phyloP scores from a whole-genome alignment of 1,139 yeast species.

The Sugiyamaella sp. region DNA sequence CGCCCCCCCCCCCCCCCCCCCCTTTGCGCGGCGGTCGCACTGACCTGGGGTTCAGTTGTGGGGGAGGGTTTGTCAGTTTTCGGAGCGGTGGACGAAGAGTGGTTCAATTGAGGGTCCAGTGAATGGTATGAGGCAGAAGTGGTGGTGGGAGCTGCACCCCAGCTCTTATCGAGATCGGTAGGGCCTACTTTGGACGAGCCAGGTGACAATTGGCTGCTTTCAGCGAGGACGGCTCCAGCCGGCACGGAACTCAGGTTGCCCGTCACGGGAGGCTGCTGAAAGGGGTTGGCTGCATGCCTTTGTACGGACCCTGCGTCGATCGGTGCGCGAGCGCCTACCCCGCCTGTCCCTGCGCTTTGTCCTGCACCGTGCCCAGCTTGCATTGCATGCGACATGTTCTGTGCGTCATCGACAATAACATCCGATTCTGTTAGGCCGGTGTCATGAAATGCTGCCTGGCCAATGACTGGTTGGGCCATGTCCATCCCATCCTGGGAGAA shows the following conservation, averaged over 20 bases:
- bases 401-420: neutral
- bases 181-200: constrained; percentile 17
- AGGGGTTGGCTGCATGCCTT: neutral
- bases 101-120: constrained; percentile 2
- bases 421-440: neutral
- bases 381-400: neutral
- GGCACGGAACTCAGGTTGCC: neutral
- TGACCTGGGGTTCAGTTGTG: too few species aligned
- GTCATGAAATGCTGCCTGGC: neutral
- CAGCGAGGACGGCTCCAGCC: neutral
- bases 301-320: neutral
- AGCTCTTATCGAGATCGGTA: constrained; percentile 17
- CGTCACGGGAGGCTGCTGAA: neutral
- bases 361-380: neutral
- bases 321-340: neutral
- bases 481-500: neutral
- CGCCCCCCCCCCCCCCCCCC: too few species aligned
- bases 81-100: neutral
- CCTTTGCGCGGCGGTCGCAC: too few species aligned
- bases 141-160: neutral
- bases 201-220: neutral
- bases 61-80: too few species aligned
- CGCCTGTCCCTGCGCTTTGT: constrained; percentile 1
- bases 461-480: neutral
- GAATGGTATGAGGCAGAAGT: neutral